These are phyloP conservation scores for Suillus cothurnatus DNA, from an alignment of 768 basidiomycete species.

Conservation along the genomic window DNA sequence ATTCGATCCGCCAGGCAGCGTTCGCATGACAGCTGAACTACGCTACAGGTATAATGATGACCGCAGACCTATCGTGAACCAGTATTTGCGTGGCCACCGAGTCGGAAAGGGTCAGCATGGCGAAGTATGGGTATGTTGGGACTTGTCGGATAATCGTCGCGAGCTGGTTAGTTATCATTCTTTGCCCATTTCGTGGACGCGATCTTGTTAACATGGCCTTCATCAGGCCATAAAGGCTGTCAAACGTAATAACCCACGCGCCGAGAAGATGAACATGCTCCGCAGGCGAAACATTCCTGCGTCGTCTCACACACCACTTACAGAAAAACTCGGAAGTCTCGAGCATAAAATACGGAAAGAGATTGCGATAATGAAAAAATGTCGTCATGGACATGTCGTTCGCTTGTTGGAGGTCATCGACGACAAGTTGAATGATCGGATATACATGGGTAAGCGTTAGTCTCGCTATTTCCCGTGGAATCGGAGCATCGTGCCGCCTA, in stretches of 20 bases:
- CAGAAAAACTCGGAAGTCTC: constrained; percentile 67
- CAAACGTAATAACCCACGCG: constrained; percentile 69
- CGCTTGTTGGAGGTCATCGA: constrained; percentile 93
- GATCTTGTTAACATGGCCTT: constrained; percentile 8
- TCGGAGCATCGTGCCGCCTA: constrained; percentile 19
- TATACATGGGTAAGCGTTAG: constrained; percentile 83
- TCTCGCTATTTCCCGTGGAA: constrained; percentile 16
- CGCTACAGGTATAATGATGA: constrained; percentile 42
- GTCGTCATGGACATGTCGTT: constrained; percentile 87
- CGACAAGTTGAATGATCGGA: constrained; percentile 82
- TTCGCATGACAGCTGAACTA: constrained; percentile 51
- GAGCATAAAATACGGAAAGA: constrained; percentile 89
- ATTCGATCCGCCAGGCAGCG: constrained; percentile 44
- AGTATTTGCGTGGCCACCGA: constrained; percentile 75
- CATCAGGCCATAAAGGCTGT: constrained; percentile 80
- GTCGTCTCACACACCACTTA: constrained; percentile 54
- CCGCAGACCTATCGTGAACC: constrained; percentile 68
- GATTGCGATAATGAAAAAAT: constrained; percentile 99
- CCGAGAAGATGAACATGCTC: constrained; percentile 60
- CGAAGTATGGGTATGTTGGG: constrained; percentile 76
- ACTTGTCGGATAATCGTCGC: constrained; percentile 50
- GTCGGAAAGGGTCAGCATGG: constrained; percentile 93
- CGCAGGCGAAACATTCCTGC: constrained; percentile 48
- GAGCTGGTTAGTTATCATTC: constrained; percentile 41
- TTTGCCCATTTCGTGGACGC: constrained; percentile 6